Conservation (phyloP, 1,139 yeast species). For the Magnusiomyces fungicola region DNA sequence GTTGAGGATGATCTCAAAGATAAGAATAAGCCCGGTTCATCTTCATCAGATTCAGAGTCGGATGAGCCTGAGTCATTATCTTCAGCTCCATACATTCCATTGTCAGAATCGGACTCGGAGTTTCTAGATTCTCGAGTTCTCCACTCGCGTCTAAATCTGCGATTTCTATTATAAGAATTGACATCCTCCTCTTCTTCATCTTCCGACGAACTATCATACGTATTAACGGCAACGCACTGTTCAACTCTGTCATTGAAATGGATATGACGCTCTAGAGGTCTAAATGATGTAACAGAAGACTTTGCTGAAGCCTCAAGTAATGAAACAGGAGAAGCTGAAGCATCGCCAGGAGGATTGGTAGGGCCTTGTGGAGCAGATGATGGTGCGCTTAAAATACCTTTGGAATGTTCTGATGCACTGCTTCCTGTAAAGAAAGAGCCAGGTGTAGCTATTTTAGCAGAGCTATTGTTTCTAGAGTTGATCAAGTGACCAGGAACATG, state of each 20-base stretch:
- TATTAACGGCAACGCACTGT: conserved; percentile 74
- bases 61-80: too few relatives aligned
- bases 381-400: background rate
- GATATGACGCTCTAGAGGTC: conserved; percentile 45
- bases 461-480: conserved; percentile 1
- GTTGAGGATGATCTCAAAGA: conserved; percentile 38
- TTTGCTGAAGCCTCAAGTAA: background rate
- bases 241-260: conserved; percentile 91
- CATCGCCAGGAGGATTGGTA: background rate
- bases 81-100: conserved; percentile 48
- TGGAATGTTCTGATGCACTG: background rate
- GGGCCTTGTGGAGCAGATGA: background rate
- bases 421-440: background rate
- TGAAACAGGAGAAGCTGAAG: background rate
- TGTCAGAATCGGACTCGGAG: background rate
- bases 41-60: conserved; percentile 40
- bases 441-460: conserved; percentile 7
- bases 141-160: background rate
- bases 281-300: conserved; percentile 3
- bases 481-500: conserved; percentile 16
- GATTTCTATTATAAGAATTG: background rate
- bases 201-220: conserved; percentile 22
- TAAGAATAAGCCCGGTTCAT: conserved; percentile 65
- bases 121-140: background rate
- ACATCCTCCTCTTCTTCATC: conserved; percentile 52